Base-by-base conservation (phyloP, 1,284 basidiomycete genomes). In the Sporisorium graminicola region DNA sequence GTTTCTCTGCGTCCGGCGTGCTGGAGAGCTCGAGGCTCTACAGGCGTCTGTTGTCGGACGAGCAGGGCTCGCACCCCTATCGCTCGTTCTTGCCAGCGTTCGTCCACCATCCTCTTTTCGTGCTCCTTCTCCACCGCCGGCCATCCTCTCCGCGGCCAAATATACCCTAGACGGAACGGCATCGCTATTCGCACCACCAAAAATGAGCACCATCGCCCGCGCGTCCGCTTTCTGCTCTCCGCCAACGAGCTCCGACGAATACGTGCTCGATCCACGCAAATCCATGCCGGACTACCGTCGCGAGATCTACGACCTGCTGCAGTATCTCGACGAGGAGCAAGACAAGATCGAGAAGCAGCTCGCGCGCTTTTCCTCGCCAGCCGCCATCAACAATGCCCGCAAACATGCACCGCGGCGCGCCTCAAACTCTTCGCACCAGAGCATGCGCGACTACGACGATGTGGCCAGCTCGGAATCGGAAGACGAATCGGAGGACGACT, bases 221-320 rank as follows among this genome's bases (percentile, higher is more conserved):
- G 33, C 67, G 16, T 26, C 52, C 4, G 12, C 52, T 2, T 31
- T 56, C 4, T 44, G 52, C 55, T 35, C 5, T 29, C 14, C 49
- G 3, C 49, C 47, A 9, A 27, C 51, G 2, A 72, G 37, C 51
- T 40, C 60, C 5, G 64, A 66, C 52, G 60, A 66, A 5, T 51
- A 64, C 35, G 67, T 56, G 18, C 44, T 75, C 8, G 73, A 75
- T 12, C 73, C 73, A 16, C 64, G 67, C 59, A 75, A 75, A 31
- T 65, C 66, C 1, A 46, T 74, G 16, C 58, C 72, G 4, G 73
- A 75, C 64, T 75, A 75, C n/a, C 73, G 73, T 2, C 67, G 64
- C 44, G 73, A 75, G 53, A 75, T 70, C 58, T 75, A 75, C 58
- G 67, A 75, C 37, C 50, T 75, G 29, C 60, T 75, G 10, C 73